A percentile compares a stretch with the other conserved stretches of the same genome.
These are phyloP conservation scores for Setaria italica DNA, from an alignment of 202 grass and related monocot species.

Conservation along the genomic window DNA sequence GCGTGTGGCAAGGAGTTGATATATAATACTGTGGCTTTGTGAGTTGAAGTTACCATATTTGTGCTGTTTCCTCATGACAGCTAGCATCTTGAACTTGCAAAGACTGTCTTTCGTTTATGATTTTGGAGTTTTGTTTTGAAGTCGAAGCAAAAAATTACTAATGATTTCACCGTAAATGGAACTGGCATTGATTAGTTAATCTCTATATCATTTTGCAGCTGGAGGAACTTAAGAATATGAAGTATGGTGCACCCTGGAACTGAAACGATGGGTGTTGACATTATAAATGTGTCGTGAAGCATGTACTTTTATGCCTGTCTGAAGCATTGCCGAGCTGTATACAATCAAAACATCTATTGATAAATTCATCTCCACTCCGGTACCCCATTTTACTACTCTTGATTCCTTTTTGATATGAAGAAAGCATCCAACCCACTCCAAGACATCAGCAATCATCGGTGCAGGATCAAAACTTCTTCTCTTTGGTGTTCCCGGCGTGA, in stretches of 20 bases:
- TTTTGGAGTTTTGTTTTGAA: neutral
- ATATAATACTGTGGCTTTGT: neutral
- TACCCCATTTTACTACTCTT: neutral
- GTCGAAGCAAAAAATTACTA: neutral
- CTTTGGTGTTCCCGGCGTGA: too few species aligned
- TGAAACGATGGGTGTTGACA: slow-evolving; percentile 38
- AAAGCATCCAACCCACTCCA: neutral
- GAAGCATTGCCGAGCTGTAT: slow-evolving; percentile 2
- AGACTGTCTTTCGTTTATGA: neutral
- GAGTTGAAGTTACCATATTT: neutral
- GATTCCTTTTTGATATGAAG: neutral
- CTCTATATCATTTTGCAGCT: slow-evolving; percentile 51
- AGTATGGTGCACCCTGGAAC: slow-evolving; percentile 58
- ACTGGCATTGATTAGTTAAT: slow-evolving; percentile 10
- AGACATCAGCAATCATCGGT: too few species aligned
- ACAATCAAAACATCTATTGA: slow-evolving; percentile 27
- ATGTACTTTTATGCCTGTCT: neutral
- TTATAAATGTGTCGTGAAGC: slow-evolving; percentile 40
- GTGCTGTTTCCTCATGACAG: neutral
- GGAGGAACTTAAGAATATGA: slow-evolving; percentile 77
- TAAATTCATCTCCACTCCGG: neutral
- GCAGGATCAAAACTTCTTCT: too few species aligned
- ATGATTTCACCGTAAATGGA: slow-evolving; percentile 7
- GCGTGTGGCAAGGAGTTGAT: neutral
- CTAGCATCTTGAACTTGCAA: neutral